Evolutionary conservation across 768 basidiomycete species (phyloP), one percentile per base, ranked within the genome.

Genomic region (Trametes gibbosa): DNA sequence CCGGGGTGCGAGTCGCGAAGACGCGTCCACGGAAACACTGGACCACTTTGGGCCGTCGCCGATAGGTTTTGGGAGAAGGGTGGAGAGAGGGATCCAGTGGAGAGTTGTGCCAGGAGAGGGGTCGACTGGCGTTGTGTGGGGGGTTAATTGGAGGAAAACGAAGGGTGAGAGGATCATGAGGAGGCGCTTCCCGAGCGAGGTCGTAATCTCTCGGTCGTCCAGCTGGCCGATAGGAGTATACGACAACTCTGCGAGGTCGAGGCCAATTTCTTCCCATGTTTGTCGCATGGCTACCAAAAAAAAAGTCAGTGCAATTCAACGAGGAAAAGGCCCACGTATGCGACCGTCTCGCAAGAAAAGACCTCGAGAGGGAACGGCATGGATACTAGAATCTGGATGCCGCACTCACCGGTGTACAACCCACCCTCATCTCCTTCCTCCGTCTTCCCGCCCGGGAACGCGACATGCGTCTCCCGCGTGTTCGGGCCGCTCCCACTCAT

Each of bases 191-290:
- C 97, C 97, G 40, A 99, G 80, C 13, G 92, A 95, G 1, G 95
- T 98, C 34, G 97, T 99, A 59, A 99, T 97, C 77, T 99, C 97
- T 61, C 97, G 84, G 75, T 99, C 97, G 73, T 98, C 97, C 49
- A 99, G 82, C 70, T 96, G 91, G 40, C 95, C 96, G 17, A 98
- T 81, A 59, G 84, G 88, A 10, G 87, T 81, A 70, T 90, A 98
- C 65, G 95, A 90, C 40, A 81, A 83, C 70, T 98, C 97, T 1
- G 96, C 96, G 56, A 99, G 85, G 77, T 99, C 97, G 34, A 99
- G 79, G 25, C 95, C 96, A 47, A 98, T 91, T 73, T 98, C 95
- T 72, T 98, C 96, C 96, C 96, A 99, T 5, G 97, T 98, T 71
- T 98, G 95, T 25, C 97, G 82, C 87, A 95, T 90, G 27, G 94